These are phyloP conservation scores for Lactarius indigo DNA, from an alignment of 768 basidiomycete species.

Conservation along the genomic window DNA sequence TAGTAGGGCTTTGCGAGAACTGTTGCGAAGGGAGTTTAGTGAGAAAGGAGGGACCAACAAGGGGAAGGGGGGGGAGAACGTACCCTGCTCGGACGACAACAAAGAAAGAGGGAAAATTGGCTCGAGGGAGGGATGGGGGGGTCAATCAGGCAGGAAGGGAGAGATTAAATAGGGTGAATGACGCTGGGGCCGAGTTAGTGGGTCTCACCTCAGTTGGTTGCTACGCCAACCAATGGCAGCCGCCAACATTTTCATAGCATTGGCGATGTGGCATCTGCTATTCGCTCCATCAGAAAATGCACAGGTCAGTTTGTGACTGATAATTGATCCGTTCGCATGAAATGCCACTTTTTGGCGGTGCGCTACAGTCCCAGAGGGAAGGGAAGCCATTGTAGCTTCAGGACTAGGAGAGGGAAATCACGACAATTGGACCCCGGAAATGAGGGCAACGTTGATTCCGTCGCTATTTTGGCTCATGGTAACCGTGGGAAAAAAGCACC, in stretches of 20 bases:
- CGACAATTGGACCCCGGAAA: background rate
- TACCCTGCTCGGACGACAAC: slow-evolving; percentile 44
- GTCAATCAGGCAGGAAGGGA: background rate
- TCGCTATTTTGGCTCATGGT: background rate
- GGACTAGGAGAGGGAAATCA: too few relatives aligned
- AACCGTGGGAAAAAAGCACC: background rate
- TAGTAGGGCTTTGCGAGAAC: slow-evolving; percentile 24
- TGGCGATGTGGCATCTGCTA: background rate
- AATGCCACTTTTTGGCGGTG: background rate
- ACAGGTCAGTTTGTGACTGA: background rate
- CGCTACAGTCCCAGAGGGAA: background rate
- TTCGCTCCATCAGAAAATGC: background rate
- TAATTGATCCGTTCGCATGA: background rate
- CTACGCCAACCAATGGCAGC: slow-evolving; percentile 1
- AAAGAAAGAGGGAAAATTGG: slow-evolving; percentile 39
- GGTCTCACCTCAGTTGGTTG: slow-evolving; percentile 7
- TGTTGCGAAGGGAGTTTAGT: background rate
- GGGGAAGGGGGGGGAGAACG: slow-evolving; percentile 20
- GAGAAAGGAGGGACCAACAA: background rate
- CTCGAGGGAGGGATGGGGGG: slow-evolving; percentile 16
- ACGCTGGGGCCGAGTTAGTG: background rate
- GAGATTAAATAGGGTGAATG: slow-evolving; percentile 2
- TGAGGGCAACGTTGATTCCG: background rate
- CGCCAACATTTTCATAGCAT: background rate
- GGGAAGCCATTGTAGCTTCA: too few relatives aligned